Conservation (phyloP, 805 yeast species). For the Candida palmyrensis region DNA sequence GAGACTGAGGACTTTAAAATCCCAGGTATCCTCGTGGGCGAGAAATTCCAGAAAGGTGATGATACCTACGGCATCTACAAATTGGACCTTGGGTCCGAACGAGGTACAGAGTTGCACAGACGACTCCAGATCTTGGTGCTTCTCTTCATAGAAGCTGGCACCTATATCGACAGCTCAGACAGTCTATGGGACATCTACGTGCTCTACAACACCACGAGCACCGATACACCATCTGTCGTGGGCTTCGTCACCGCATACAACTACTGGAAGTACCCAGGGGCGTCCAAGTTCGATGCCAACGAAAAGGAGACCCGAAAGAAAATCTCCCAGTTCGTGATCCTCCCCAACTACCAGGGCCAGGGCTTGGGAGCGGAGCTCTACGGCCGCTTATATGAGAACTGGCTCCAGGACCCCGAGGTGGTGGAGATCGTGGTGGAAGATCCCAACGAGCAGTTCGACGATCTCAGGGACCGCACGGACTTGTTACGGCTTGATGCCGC, state of each 20-base stretch:
- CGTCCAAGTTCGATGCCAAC: conserved; percentile 44
- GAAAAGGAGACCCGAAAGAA: conserved; percentile 50
- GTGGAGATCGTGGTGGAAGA: conserved; percentile 86
- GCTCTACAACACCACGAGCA: conserved; percentile 27
- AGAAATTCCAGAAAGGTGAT: conserved; percentile 17
- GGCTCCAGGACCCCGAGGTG: conserved; percentile 50
- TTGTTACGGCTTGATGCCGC: conserved; percentile 27
- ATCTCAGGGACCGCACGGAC: conserved; percentile 80
- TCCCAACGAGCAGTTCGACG: conserved; percentile 90
- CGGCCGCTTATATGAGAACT: conserved; percentile 44
- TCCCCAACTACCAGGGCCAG: conserved; percentile 78
- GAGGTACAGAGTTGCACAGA: conserved; percentile 51
- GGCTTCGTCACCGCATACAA: conserved; percentile 84
- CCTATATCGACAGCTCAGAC: conserved; percentile 75
- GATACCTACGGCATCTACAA: conserved; percentile 51
- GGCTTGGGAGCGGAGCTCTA: conserved; percentile 72
- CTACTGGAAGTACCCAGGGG: conserved; percentile 71
- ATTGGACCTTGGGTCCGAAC: conserved; percentile 34
- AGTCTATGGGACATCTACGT: conserved; percentile 76
- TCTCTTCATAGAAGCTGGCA: conserved; percentile 90
- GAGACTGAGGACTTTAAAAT: conserved; percentile 42
- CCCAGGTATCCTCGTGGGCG: conserved; percentile 31
- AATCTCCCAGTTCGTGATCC: conserved; percentile 79
- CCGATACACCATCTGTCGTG: conserved; percentile 40
- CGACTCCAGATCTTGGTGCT: conserved; percentile 77